Evolutionary conservation across 2,329 filamentous ascomycete genomes (phyloP).

Genomic region (Colletotrichum sp.): DNA sequence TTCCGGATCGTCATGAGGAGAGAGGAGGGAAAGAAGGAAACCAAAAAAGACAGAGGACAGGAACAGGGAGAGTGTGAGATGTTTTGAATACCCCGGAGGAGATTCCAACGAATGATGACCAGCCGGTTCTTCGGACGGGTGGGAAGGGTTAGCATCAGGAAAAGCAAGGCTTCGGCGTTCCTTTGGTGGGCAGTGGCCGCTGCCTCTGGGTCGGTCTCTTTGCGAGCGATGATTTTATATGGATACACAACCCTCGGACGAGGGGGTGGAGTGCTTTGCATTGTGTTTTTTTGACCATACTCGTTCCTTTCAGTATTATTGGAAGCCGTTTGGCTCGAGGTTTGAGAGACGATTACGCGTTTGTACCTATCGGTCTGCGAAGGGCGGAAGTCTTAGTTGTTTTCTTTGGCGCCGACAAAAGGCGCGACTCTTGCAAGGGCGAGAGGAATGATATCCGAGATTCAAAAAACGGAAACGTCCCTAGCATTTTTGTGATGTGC

Average conservation of each 20-base stretch:
- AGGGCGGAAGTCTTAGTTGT: neutral
- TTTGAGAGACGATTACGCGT: neutral
- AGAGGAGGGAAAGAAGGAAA: neutral
- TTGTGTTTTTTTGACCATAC: neutral
- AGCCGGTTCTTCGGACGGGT: slow-evolving; percentile 6
- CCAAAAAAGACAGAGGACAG: neutral
- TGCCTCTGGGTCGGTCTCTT: neutral
- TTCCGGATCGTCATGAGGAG: slow-evolving; percentile 20
- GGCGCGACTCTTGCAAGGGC: slow-evolving; percentile 9
- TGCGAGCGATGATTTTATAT: slow-evolving; percentile 1
- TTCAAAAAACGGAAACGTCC: neutral
- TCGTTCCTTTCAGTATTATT: neutral
- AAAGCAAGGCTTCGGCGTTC: slow-evolving; percentile 20
- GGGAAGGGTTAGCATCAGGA: slow-evolving; percentile 7
- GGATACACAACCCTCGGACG: neutral
- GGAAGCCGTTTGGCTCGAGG: neutral
- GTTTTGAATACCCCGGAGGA: slow-evolving; percentile 13
- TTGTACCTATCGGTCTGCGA: neutral
- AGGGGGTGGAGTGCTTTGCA: slow-evolving; percentile 1
- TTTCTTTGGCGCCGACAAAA: slow-evolving; percentile 1
- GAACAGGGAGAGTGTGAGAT: neutral
- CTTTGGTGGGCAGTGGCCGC: neutral
- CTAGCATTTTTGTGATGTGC: neutral
- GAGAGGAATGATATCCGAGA: slow-evolving; percentile 22
- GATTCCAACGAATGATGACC: slow-evolving; percentile 14